phyloP scores from a whole-genome alignment of 108 stramenopile species.

The Aurantiochytrium sp. region DNA sequence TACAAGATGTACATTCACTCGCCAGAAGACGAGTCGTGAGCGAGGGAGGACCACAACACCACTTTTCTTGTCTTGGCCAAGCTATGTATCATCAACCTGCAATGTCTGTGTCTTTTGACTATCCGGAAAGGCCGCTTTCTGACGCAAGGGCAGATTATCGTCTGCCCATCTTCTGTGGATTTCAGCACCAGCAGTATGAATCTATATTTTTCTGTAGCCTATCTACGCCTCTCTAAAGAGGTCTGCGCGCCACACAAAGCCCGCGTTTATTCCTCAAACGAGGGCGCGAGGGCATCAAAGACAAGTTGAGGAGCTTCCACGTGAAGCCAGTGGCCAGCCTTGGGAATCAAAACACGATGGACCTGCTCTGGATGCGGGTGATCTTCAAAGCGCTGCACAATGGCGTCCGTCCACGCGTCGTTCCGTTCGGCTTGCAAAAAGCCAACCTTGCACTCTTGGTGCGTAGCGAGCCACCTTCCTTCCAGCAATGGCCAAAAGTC shows the following conservation, averaged over 20 bases:
- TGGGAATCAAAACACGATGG: neutral
- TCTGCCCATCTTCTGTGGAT: no score
- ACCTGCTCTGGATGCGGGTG: neutral
- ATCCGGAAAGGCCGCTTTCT: no score
- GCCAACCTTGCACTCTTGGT: neutral
- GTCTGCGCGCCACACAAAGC: no score
- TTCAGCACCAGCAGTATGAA: no score
- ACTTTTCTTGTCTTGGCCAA: no score
- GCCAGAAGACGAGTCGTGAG: neutral
- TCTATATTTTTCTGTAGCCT: no score
- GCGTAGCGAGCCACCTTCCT: neutral
- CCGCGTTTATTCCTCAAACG: neutral
- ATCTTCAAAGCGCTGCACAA: neutral
- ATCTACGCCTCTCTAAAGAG: no score
- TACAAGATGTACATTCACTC: neutral
- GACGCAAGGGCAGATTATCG: no score
- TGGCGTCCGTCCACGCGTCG: neutral
- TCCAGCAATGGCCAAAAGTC: slow-evolving; percentile 15
- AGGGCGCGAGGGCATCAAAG: neutral
- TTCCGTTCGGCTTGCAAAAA: neutral
- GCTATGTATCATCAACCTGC: no score
- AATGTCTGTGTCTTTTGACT: no score
- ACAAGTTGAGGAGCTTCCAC: neutral
- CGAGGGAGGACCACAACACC: no score
- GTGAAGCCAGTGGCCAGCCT: slow-evolving; percentile 10